phyloP scores from a whole-genome alignment of 192 early-diverging fungal species.

The Diversispora epigaea region DNA sequence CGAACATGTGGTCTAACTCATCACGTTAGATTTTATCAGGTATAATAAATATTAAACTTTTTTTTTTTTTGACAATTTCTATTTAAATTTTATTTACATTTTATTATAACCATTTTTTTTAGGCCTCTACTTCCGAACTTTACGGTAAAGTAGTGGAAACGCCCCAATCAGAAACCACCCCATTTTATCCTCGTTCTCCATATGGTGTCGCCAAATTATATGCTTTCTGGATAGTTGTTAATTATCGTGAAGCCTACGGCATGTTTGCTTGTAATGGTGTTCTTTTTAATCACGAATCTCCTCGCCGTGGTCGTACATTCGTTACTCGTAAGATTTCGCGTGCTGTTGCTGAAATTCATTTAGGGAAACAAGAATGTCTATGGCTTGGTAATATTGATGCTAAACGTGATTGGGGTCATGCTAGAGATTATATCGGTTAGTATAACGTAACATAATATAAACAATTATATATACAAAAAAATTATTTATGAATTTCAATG shows the following conservation, averaged over 20 bases:
- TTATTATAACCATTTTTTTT: slow-evolving; percentile 35
- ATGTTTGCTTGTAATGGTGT: slow-evolving; percentile 83
- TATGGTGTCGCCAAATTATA: slow-evolving; percentile 83
- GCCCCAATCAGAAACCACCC: slow-evolving; percentile 78
- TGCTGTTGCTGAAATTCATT: slow-evolving; percentile 71
- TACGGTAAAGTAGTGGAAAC: slow-evolving; percentile 77
- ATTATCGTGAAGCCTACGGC: slow-evolving; percentile 77
- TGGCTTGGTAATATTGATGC: slow-evolving; percentile 77
- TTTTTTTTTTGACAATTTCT: neutral
- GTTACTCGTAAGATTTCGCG: slow-evolving; percentile 78
- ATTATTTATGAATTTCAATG: neutral
- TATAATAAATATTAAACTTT: slow-evolving; percentile 7
- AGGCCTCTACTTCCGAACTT: slow-evolving; percentile 74
- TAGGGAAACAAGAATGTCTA: slow-evolving; percentile 65
- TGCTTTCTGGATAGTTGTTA: slow-evolving; percentile 78
- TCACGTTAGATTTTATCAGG: slow-evolving; percentile 61
- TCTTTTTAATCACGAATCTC: slow-evolving; percentile 77
- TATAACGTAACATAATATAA: neutral
- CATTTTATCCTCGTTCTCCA: slow-evolving; percentile 79
- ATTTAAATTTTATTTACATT: neutral
- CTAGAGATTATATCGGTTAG: slow-evolving; percentile 63
- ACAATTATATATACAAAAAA: neutral
- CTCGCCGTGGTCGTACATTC: slow-evolving; percentile 72
- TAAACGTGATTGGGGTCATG: slow-evolving; percentile 82
- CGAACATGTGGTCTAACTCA: slow-evolving; percentile 69